Conservation (phyloP, 2,329 filamentous ascomycete genomes). For the Diaporthe ilicicola region DNA sequence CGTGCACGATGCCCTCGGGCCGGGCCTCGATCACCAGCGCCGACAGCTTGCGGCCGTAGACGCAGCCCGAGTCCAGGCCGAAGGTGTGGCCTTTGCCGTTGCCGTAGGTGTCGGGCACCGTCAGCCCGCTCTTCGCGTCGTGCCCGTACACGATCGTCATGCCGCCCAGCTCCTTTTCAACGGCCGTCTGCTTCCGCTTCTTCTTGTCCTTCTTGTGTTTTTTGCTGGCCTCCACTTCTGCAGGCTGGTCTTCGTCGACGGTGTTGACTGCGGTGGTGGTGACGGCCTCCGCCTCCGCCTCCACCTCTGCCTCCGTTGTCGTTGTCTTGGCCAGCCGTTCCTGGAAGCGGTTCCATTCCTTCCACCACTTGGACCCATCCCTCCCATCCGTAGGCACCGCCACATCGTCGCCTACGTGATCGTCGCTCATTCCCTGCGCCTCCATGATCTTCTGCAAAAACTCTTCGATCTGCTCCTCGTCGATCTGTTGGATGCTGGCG, state of each 20-base stretch:
- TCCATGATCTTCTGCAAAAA: conserved; percentile 34
- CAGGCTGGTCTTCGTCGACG: conserved; percentile 44
- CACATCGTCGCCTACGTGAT: conserved; percentile 33
- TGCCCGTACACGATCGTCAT: conserved; percentile 88
- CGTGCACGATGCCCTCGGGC: conserved; percentile 45
- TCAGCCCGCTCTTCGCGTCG: conserved; percentile 77
- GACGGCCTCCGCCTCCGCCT: neutral
- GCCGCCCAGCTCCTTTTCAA: conserved; percentile 43
- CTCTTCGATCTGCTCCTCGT: conserved; percentile 33
- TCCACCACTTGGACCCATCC: conserved; percentile 72
- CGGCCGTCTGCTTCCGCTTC: conserved; percentile 50
- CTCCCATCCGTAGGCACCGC: conserved; percentile 51
- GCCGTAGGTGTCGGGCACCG: conserved; percentile 39
- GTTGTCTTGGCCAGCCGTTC: conserved; percentile 39
- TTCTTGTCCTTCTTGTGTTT: conserved; percentile 64
- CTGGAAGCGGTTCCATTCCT: conserved; percentile 66
- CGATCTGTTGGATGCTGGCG: conserved; percentile 32
- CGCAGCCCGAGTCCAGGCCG: conserved; percentile 86
- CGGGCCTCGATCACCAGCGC: conserved; percentile 76
- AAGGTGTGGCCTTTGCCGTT: conserved; percentile 67
- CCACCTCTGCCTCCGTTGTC: conserved; percentile 29
- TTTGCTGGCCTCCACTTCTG: conserved; percentile 65
- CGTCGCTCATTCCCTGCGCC: conserved; percentile 29
- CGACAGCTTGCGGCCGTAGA: conserved; percentile 77
- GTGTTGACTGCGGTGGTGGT: neutral